Conservation (phyloP, 768 basidiomycete species). For the Agrocybe pediades region DNA sequence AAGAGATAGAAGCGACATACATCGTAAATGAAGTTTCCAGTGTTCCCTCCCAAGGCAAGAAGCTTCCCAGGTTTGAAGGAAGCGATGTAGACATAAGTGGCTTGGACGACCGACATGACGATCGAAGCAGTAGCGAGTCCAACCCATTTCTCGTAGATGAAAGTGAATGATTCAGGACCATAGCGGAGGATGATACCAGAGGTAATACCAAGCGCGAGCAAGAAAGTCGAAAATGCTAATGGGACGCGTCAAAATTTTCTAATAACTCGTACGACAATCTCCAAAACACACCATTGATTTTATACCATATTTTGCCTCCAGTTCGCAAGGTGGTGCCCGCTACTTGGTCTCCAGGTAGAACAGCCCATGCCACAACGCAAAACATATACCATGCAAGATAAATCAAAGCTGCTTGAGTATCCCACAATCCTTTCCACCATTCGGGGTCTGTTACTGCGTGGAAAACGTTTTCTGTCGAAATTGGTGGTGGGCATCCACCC, state of each 20-base stretch:
- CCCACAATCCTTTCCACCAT: constrained; percentile 84
- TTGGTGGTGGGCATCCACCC: constrained; percentile 68
- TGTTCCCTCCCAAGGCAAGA: constrained; percentile 92
- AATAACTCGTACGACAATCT: background rate
- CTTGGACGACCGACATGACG: constrained; percentile 78
- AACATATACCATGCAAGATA: constrained; percentile 94
- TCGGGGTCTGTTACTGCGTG: constrained; percentile 44
- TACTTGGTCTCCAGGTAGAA: constrained; percentile 76
- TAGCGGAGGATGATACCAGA: constrained; percentile 68
- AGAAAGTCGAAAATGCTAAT: constrained; percentile 86
- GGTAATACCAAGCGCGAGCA: constrained; percentile 77
- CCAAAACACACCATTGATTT: constrained; percentile 81
- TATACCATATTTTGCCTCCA: constrained; percentile 81
- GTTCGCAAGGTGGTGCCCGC: constrained; percentile 72
- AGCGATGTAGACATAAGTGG: constrained; percentile 62
- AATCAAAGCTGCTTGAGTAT: constrained; percentile 70
- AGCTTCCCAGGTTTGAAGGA: constrained; percentile 74
- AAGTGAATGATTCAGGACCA: constrained; percentile 83
- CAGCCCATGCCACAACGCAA: constrained; percentile 76
- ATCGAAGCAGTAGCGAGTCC: constrained; percentile 85
- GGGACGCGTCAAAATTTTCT: constrained; percentile 1
- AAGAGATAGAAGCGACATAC: constrained; percentile 46
- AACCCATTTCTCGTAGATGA: constrained; percentile 90
- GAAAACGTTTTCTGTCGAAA: constrained; percentile 46
- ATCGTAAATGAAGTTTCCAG: constrained; percentile 86